phyloP scores from a whole-genome alignment of 768 basidiomycete genomes.

The Cyathus striatus region DNA sequence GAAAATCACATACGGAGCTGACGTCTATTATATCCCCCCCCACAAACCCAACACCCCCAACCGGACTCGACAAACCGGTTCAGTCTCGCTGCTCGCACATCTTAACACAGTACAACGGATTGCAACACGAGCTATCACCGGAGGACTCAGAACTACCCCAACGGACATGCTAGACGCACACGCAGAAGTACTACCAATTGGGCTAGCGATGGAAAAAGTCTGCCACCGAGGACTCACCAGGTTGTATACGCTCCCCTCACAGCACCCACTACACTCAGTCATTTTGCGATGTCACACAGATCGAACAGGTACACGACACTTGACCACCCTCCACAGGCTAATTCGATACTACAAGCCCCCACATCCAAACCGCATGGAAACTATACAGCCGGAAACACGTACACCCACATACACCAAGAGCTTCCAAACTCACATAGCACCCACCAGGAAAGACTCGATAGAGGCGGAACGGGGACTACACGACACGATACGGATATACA shows the following conservation, averaged over 20 bases:
- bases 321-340: no score
- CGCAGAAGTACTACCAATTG: constrained; percentile 8
- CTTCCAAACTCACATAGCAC: no score
- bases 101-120: constrained; percentile 9
- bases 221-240: no score
- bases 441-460: no score
- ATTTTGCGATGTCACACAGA: constrained; percentile 7
- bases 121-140: constrained; percentile 7
- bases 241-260: no score
- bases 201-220: constrained; percentile 8
- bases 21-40: constrained; percentile 16
- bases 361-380: no score
- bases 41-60: background rate
- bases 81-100: background rate
- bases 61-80: constrained; percentile 1
- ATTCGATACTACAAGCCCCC: background rate
- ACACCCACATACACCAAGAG: no score
- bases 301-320: constrained; percentile 7
- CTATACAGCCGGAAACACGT: no score
- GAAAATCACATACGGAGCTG: constrained; percentile 12
- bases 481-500: no score
- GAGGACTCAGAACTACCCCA: constrained; percentile 8
- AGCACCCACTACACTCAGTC: no score
- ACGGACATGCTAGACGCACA: constrained; percentile 10
- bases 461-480: no score